These are phyloP conservation scores for Neurospora discreta DNA, from an alignment of 495 filamentous ascomycete species.

Conservation along the genomic window DNA sequence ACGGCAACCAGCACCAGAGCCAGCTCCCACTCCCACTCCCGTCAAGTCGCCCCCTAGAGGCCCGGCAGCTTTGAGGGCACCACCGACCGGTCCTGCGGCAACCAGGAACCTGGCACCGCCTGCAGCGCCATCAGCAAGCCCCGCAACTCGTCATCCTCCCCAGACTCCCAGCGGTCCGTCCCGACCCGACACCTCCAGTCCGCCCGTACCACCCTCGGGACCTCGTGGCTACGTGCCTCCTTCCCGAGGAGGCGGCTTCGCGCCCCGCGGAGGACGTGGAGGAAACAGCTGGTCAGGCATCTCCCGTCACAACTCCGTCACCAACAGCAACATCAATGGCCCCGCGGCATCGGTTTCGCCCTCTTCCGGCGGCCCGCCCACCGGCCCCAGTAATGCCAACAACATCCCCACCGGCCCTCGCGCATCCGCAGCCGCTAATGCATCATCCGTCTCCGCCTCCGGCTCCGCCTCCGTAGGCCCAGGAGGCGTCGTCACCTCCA, in stretches of 20 bases:
- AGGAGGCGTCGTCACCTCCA: not conserved
- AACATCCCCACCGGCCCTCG: not conserved
- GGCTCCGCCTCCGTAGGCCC: constrained; percentile 10
- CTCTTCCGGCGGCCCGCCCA: constrained; percentile 27
- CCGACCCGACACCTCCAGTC: constrained; percentile 26
- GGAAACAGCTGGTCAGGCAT: constrained; percentile 20
- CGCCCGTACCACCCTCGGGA: constrained; percentile 32
- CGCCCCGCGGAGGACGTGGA: constrained; percentile 29
- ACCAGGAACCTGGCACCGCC: constrained; percentile 26
- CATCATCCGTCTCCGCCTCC: constrained; percentile 9
- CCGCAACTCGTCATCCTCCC: constrained; percentile 19
- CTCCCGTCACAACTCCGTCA: constrained; percentile 18
- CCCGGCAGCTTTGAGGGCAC: constrained; percentile 34
- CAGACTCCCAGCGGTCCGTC: constrained; percentile 18
- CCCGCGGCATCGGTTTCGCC: not conserved
- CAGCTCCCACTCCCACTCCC: constrained; percentile 16
- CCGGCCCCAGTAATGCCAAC: constrained; percentile 24
- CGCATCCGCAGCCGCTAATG: constrained; percentile 4
- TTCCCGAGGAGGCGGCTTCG: constrained; percentile 22
- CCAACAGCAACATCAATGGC: not conserved
- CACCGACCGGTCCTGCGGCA: constrained; percentile 35
- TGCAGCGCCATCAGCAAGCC: constrained; percentile 17
- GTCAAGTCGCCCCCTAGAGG: constrained; percentile 34
- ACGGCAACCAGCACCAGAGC: constrained; percentile 3
- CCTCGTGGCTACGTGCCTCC: constrained; percentile 34